phyloP scores from a whole-genome alignment of 352 stramenopile genomes.

The Globisporangium nagaii region DNA sequence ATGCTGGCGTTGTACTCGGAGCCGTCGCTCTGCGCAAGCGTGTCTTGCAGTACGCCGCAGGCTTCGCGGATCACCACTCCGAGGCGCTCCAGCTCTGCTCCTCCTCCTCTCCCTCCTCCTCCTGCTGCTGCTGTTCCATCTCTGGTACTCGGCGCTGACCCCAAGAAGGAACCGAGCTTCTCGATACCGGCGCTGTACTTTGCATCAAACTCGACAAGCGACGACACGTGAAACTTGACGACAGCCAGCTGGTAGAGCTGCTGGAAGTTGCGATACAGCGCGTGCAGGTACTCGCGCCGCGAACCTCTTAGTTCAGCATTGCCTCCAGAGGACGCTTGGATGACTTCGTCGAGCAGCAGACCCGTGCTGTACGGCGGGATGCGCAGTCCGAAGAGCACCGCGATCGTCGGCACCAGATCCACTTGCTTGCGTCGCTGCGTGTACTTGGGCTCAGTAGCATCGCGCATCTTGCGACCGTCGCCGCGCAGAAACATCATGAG shows the following conservation, averaged over 20 bases:
- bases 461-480: conserved; percentile 24
- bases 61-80: conserved; percentile 21
- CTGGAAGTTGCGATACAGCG: conserved; percentile 51
- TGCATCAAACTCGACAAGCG: conserved; percentile 21
- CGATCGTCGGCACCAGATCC: conserved; percentile 82
- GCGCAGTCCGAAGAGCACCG: conserved; percentile 56
- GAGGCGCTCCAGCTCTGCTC: background rate
- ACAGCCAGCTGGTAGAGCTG: conserved; percentile 46
- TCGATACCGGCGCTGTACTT: conserved; percentile 21
- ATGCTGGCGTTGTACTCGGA: conserved; percentile 60
- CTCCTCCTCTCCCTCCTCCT: background rate
- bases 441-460: background rate
- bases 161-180: conserved; percentile 9
- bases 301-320: background rate
- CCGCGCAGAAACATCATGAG: conserved; percentile 72
- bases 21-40: conserved; percentile 55
- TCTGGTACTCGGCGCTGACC: too few relatives aligned
- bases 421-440: conserved; percentile 47
- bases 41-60: conserved; percentile 42
- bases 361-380: conserved; percentile 71
- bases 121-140: too few relatives aligned
- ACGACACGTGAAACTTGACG: conserved; percentile 38
- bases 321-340: conserved; percentile 21
- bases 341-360: conserved; percentile 51
- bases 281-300: conserved; percentile 10